A percentile compares a stretch with the other conserved stretches of the same genome.
Evolutionary conservation across 192 early-diverging fungal genomes (phyloP).

Genomic region (Anaeromyces robustus): DNA sequence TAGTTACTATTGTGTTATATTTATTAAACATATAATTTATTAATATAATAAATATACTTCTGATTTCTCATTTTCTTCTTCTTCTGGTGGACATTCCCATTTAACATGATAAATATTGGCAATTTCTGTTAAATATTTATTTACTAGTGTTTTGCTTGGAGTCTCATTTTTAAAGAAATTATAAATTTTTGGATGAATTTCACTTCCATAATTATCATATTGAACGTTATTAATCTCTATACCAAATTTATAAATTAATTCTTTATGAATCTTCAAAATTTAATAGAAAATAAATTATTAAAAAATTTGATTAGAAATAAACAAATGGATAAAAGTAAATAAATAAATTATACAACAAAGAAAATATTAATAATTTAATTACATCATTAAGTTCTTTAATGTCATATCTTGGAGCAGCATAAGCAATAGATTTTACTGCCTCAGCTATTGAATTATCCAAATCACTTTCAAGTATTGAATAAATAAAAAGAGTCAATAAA

Average conservation of each 20-base stretch:
- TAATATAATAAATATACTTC: too few relatives aligned
- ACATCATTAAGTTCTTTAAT: slow-evolving; percentile 62
- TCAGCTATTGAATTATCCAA: slow-evolving; percentile 71
- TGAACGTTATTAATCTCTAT: background rate
- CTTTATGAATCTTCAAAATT: slow-evolving; percentile 1
- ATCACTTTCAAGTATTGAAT: slow-evolving; percentile 15
- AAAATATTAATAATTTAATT: too few relatives aligned
- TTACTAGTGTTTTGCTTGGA: background rate
- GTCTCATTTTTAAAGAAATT: background rate
- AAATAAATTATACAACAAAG: too few relatives aligned
- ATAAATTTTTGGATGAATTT: background rate
- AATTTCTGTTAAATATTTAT: background rate
- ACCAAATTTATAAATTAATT: background rate
- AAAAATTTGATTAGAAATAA: too few relatives aligned
- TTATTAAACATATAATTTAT: too few relatives aligned
- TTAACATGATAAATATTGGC: background rate
- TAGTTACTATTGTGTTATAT: too few relatives aligned
- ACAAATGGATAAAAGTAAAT: too few relatives aligned
- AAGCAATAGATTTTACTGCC: slow-evolving; percentile 78
- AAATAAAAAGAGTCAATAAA: background rate
- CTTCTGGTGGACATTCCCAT: background rate
- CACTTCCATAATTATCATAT: background rate
- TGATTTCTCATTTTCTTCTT: background rate
- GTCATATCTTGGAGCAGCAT: slow-evolving; percentile 72
- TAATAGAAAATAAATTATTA: too few relatives aligned